Base-by-base conservation (phyloP, 441 rosid species). In the Mallotus japonicus region DNA sequence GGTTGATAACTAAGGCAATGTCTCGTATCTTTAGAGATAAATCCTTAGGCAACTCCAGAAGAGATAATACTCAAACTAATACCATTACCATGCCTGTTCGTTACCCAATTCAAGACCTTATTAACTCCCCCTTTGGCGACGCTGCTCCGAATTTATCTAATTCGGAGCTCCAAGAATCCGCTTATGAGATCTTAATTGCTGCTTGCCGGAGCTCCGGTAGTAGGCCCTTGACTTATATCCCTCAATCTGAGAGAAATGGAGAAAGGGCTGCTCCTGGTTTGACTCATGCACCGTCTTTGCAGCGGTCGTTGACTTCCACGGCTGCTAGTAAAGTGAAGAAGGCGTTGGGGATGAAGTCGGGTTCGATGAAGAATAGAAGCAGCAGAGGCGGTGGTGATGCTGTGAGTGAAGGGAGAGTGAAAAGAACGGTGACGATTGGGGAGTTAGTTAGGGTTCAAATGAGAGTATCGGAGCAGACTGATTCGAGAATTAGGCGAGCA, bases 291-390 rank as follows among this genome's bases (percentile, higher is more conserved):
- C 66, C 77, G 83, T n/a, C 90, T 17, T 72, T 86, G 37, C 95
- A 95, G 85, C 88, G 96, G 20, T 95, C 99, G 57, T 84, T 93
- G 61, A 91, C 99, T 34, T 87, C 97, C 10, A 66, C 92, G 32
- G 99, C 97, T n/a, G 93, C 99, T 0, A 93, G 97, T 77, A 91
- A 90, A 84, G 90, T 95, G 85, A 95, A 95, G 91, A 93, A 87
- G 78, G 95, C 97, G n/a, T 80, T 95, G 12, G 97, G 99, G 50
- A 82, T 95, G 81, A 89, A 76, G 74, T 62, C 75, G 51, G 13
- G 61, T 70, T 82, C 87, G 68, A 73, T 72, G 53, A 87, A 55
- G 73, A 79, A 65, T 74, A 81, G 81, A 55, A 53, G 20, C 54
- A 57, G 68, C 12, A 69, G 20, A 20, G 69, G 68, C 24, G 87